phyloP scores from a whole-genome alignment of 768 basidiomycete species.

The Albatrellus ellisii region DNA sequence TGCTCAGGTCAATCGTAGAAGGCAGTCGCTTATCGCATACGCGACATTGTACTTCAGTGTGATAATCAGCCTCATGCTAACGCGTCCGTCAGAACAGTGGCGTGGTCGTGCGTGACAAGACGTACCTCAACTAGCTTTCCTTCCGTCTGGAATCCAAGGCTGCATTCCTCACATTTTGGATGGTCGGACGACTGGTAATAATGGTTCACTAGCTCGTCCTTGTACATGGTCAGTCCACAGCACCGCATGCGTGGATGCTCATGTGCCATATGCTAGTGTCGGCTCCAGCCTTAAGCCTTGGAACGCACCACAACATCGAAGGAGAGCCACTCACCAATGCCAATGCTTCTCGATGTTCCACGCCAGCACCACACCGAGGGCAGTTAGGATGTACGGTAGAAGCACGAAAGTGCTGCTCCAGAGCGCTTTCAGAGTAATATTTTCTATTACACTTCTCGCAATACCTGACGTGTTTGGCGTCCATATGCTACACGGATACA shows the following conservation, averaged over 20 bases:
- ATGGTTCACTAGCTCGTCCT: background rate
- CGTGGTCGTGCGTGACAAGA: background rate
- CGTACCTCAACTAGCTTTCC: background rate
- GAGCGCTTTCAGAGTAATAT: background rate
- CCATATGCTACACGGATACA: background rate
- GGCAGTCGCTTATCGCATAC: background rate
- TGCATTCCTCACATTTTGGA: background rate
- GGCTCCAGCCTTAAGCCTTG: too few relatives aligned
- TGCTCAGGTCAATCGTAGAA: background rate
- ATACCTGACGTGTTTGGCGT: background rate
- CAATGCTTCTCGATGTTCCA: background rate
- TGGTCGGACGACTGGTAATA: conserved; percentile 1
- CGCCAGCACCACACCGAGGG: background rate
- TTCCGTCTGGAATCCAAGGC: background rate
- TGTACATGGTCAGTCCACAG: conserved; percentile 2
- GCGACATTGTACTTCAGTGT: background rate
- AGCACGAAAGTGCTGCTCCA: conserved; percentile 1
- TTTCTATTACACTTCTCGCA: background rate
- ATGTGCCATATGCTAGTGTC: conserved; percentile 1
- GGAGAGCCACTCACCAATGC: background rate
- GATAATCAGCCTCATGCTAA: background rate
- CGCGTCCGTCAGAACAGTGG: background rate
- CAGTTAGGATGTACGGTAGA: background rate
- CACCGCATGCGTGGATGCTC: conserved; percentile 1
- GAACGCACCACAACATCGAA: too few relatives aligned